A percentile compares a stretch with the other conserved stretches of the same genome.
Conservation (phyloP, 768 basidiomycete species). For the Suillus hirtellus region DNA sequence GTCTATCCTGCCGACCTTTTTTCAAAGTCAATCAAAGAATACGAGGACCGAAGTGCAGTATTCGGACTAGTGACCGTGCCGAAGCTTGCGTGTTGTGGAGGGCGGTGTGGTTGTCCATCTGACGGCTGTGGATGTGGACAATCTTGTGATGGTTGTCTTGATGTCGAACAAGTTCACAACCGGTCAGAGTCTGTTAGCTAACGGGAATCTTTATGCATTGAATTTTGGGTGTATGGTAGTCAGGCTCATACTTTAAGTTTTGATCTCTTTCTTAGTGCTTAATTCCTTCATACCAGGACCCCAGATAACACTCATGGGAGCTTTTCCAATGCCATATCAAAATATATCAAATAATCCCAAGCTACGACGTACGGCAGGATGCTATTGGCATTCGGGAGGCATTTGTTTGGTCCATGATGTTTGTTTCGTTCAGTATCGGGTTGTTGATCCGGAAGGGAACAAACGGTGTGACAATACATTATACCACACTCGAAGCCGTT, state of each 20-base stretch:
- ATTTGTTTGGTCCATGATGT: background rate
- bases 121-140: conserved; percentile 57
- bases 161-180: background rate
- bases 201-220: background rate
- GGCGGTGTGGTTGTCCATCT: conserved; percentile 56
- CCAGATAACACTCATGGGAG: background rate
- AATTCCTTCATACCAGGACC: background rate
- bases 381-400: background rate
- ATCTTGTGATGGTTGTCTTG: conserved; percentile 57
- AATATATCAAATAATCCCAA: background rate
- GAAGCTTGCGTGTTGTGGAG: conserved; percentile 68
- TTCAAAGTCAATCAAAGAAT: conserved; percentile 31
- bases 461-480: background rate
- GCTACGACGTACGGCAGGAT: background rate
- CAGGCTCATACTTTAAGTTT: background rate
- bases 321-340: background rate
- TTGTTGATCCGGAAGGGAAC: background rate
- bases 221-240: background rate
- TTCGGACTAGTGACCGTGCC: conserved; percentile 57
- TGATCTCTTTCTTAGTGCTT: background rate
- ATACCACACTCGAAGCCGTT: background rate
- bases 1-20: conserved; percentile 44
- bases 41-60: conserved; percentile 42
- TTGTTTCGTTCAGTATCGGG: background rate
- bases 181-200: background rate